phyloP scores from a whole-genome alignment of 2,329 filamentous ascomycete species.

The Nakataea oryzae region DNA sequence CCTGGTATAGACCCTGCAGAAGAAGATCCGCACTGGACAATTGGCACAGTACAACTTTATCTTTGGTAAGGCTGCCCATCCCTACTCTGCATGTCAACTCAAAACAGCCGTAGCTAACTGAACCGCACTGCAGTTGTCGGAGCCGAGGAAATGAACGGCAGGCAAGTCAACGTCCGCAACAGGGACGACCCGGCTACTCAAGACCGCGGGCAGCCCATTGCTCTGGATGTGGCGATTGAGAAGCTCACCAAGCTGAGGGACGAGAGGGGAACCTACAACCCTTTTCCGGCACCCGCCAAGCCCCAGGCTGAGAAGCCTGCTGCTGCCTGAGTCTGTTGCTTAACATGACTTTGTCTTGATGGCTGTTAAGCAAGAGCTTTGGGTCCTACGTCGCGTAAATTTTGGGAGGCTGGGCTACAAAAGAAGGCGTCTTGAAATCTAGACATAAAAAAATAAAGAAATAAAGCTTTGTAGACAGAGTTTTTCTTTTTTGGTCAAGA shows the following conservation, averaged over 20 bases:
- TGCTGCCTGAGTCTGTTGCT: background rate
- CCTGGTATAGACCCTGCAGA: conserved; percentile 53
- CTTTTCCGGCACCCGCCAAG: conserved; percentile 17
- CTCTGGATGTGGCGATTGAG: conserved; percentile 44
- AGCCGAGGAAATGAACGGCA: conserved; percentile 13
- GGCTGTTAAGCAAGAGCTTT: background rate
- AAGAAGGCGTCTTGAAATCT: background rate
- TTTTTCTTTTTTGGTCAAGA: background rate
- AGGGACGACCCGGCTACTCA: conserved; percentile 44
- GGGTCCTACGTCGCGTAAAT: background rate
- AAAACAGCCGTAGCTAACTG: background rate
- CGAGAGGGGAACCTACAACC: conserved; percentile 29
- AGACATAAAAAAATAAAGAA: background rate
- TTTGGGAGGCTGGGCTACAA: background rate
- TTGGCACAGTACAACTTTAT: conserved; percentile 78
- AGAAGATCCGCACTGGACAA: conserved; percentile 80
- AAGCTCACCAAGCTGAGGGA: conserved; percentile 42
- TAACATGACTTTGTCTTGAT: background rate
- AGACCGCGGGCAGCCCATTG: conserved; percentile 47
- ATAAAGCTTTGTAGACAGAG: background rate
- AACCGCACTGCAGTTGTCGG: conserved; percentile 9
- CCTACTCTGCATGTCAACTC: background rate
- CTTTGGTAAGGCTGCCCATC: conserved; percentile 41
- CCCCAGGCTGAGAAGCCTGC: conserved; percentile 3
- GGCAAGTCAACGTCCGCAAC: conserved; percentile 14